These are phyloP conservation scores for Fraxinus quadrangulata DNA, from an alignment of 257 asterid species.

Conservation along the genomic window DNA sequence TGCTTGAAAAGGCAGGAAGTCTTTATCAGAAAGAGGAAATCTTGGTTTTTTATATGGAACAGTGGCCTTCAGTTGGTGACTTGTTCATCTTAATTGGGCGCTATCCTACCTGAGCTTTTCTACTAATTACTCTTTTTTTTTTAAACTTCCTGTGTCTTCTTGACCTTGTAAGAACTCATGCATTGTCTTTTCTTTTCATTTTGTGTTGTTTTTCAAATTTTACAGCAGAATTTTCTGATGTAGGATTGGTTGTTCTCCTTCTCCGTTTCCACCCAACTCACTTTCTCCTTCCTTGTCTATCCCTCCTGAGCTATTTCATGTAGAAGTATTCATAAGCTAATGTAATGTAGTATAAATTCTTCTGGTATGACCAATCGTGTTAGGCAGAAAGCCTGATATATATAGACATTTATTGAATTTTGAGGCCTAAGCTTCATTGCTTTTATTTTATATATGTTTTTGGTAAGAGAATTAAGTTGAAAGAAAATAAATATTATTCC, in stretches of 20 bases:
- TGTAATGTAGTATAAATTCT: constrained; percentile 30
- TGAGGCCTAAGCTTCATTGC: too few relatives aligned
- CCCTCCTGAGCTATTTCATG: constrained; percentile 85
- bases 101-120: constrained; percentile 88
- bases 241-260: constrained; percentile 4
- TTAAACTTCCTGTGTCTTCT: constrained; percentile 59
- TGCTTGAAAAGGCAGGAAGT: constrained; percentile 24
- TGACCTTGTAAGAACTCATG: constrained; percentile 56
- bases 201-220: background rate
- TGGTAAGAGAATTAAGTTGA: too few relatives aligned
- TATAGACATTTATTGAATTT: too few relatives aligned
- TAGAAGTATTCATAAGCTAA: too few relatives aligned
- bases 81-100: constrained; percentile 47
- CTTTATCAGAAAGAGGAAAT: constrained; percentile 31
- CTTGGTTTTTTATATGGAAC: constrained; percentile 12
- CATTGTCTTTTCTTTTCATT: background rate
- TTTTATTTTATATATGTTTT: too few relatives aligned
- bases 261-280: constrained; percentile 52
- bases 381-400: too few relatives aligned
- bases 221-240: constrained; percentile 29
- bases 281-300: constrained; percentile 98
- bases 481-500: too few relatives aligned
- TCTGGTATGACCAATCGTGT: constrained; percentile 30
- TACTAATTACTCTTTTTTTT: constrained; percentile 28
- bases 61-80: constrained; percentile 6